Percentiles rank a stretch among this genome's conserved stretches.
phyloP scores from a whole-genome alignment of 1,284 basidiomycete species.

The Pisolithus thermaeus region DNA sequence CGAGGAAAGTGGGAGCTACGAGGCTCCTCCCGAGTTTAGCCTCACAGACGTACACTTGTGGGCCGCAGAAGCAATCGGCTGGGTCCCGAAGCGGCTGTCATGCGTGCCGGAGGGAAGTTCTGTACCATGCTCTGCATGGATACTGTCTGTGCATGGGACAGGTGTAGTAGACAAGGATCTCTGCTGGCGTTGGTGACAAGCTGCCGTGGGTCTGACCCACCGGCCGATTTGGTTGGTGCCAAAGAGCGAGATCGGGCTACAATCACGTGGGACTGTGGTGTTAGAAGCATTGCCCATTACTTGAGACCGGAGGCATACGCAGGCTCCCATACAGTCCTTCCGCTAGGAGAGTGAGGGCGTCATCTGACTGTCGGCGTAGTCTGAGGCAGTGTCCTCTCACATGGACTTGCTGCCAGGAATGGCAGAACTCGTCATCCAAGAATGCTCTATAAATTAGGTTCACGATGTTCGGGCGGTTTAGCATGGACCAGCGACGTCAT shows the following conservation, averaged over 20 bases:
- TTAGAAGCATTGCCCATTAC: conserved; percentile 42
- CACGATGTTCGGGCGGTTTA: no score
- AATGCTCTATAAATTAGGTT: no score
- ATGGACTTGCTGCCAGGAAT: no score
- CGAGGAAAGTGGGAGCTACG: conserved; percentile 31
- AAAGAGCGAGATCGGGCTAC: conserved; percentile 21
- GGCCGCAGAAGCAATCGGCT: conserved; percentile 65
- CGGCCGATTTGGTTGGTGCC: conserved; percentile 10
- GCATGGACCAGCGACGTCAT: no score
- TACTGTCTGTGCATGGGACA: conserved; percentile 47
- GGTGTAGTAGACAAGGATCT: conserved; percentile 33
- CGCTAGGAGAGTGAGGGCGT: no score
- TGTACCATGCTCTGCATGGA: conserved; percentile 45
- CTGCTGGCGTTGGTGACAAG: conserved; percentile 48
- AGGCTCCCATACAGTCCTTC: no score
- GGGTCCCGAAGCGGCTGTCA: conserved; percentile 52
- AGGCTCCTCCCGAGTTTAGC: conserved; percentile 34
- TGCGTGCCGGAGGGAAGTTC: conserved; percentile 31
- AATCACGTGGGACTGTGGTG: conserved; percentile 34
- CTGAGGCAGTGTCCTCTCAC: no score
- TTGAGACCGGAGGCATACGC: conserved; percentile 58
- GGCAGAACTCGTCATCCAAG: no score
- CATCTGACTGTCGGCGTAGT: no score
- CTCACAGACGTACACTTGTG: conserved; percentile 52
- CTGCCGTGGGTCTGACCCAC: conserved; percentile 22